Evolutionary conservation across 2,329 filamentous ascomycete species (phyloP).

Genomic region (Dryadomyces quercivorus): DNA sequence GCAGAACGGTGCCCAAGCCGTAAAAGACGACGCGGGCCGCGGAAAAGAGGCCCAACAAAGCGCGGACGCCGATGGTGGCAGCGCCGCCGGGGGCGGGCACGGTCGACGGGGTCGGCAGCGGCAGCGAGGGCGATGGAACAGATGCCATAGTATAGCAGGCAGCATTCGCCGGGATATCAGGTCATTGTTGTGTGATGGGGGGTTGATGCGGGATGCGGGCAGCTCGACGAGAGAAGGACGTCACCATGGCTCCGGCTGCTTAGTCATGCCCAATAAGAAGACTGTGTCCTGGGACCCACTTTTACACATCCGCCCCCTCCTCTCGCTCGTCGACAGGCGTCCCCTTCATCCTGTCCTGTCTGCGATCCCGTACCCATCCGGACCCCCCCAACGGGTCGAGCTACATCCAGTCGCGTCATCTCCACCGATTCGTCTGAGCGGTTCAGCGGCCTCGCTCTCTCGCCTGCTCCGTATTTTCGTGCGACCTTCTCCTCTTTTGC

Average conservation of each 20-base stretch:
- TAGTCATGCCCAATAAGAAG: background rate
- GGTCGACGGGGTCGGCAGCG: background rate
- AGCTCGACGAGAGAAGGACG: background rate
- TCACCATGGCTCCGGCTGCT: background rate
- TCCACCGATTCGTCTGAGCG: background rate
- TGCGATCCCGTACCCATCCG: too few species aligned
- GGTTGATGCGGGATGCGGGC: background rate
- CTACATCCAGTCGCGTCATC: background rate
- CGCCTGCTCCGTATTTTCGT: background rate
- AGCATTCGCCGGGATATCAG: background rate
- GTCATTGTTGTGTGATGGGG: background rate
- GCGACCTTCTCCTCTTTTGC: background rate
- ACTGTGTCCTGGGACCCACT: background rate
- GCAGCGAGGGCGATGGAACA: background rate
- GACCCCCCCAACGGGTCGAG: background rate
- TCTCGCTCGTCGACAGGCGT: background rate
- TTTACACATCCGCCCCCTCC: background rate
- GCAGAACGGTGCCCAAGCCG: background rate
- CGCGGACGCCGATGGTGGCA: background rate
- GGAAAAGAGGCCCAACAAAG: constrained; percentile 2
- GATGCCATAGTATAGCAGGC: too few species aligned
- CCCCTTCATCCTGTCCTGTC: background rate
- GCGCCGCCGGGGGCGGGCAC: background rate
- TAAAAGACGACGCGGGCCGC: background rate
- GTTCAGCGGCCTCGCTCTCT: background rate